Evolutionary conservation across 177 flowering plant species (phyloP), one percentile per base, ranked within the genome.

Genomic region (Vitis hybrid): DNA sequence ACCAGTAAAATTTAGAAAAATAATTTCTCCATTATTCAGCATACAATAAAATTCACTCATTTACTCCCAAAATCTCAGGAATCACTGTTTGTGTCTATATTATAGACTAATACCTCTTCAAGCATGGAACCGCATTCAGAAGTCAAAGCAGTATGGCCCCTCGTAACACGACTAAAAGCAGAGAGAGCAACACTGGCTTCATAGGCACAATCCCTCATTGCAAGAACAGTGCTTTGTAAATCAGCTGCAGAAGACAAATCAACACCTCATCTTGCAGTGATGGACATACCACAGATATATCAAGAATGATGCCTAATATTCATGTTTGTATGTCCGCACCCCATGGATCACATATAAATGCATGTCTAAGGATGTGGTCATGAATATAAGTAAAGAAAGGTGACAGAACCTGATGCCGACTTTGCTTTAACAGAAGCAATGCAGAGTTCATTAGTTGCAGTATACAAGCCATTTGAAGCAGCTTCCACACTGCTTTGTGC

Each of bases 111-210:
- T 80, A 95, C 99, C 96, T 95, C 99, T 78, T 95, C 99, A 70
- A 95, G 96, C 99, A 95, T 95, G 56, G 97, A 88, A 69, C 99
- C 98, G 78, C 98, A 87, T 84, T 93, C 99, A 75, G 98, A 85
- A 74, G 99, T 95, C 88, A 95, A 84, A 74, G 99, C 91, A 71
- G 96, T 89, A 75, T 90, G 97, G 60, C 86, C 86, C 81, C 82
- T 87, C 19, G 88, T 76, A 27, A 89, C 83, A 59, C 79, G 86
- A 72, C 80, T 78, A 82, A 86, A 95, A 74, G 88, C 84, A 80
- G 96, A 85, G 40, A 95, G 77, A 32, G 96, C 89, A 66, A 82
- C 77, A 77, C 90, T 89, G 52, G 87, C 82, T 79, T 91, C 98
- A 82, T 73, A 83, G 70, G 98, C 92, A 81, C 86, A 87, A 61